phyloP scores from a whole-genome alignment of 257 asterid genomes.

The Handroanthus guayacan region DNA sequence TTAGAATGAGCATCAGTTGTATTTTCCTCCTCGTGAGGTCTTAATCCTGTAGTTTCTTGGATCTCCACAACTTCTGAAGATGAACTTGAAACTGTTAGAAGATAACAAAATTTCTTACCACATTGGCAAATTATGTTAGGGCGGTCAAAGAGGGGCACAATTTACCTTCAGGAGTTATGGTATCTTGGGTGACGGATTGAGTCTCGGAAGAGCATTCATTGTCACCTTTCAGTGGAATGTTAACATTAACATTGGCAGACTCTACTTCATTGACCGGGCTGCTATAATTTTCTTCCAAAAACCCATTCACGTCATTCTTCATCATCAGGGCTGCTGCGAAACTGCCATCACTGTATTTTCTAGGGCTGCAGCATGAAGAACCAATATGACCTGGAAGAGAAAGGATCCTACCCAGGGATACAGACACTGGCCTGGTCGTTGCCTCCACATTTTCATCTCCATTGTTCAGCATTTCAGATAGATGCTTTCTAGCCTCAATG shows the following conservation, averaged over 20 bases:
- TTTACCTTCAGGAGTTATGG: slow-evolving; percentile 45
- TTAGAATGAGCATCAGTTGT: slow-evolving; percentile 25
- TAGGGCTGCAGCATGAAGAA: slow-evolving; percentile 57
- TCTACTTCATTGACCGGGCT: slow-evolving; percentile 35
- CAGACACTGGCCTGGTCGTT: slow-evolving; percentile 40
- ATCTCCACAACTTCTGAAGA: slow-evolving; percentile 38
- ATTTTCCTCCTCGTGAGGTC: slow-evolving; percentile 37
- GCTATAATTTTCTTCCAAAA: slow-evolving; percentile 40
- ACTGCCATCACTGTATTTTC: slow-evolving; percentile 42
- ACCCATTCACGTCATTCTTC: slow-evolving; percentile 29
- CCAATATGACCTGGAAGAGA: slow-evolving; percentile 53
- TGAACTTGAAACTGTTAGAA: slow-evolving; percentile 6
- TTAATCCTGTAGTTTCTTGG: slow-evolving; percentile 36
- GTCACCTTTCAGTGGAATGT: slow-evolving; percentile 27
- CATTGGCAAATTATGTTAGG: neutral
- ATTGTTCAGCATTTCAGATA: slow-evolving; percentile 56
- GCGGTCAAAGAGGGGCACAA: neutral
- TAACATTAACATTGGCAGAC: no score
- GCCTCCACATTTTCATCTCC: slow-evolving; percentile 44
- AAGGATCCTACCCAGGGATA: slow-evolving; percentile 60
- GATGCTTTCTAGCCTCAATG: slow-evolving; percentile 72
- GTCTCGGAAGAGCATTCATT: slow-evolving; percentile 34
- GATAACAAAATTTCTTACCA: slow-evolving; percentile 4
- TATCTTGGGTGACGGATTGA: slow-evolving; percentile 27
- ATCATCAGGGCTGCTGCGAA: slow-evolving; percentile 40